Conservation (phyloP, 495 filamentous ascomycete genomes). For the Platismatia glauca region DNA sequence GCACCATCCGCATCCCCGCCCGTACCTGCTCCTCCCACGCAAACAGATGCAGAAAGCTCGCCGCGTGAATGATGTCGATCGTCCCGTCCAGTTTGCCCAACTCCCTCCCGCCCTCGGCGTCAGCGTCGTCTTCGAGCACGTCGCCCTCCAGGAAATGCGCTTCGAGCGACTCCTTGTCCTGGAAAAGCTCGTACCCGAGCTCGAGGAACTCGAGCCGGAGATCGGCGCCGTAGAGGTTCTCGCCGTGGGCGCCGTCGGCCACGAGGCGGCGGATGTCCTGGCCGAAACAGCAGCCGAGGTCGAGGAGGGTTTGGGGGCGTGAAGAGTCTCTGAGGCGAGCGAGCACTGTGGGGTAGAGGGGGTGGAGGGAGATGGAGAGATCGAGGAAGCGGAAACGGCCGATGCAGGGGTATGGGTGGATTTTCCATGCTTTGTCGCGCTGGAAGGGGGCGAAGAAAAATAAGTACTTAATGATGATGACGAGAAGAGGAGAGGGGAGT, state of each 20-base stretch:
- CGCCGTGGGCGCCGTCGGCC: neutral
- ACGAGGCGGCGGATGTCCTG: neutral
- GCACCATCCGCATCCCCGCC: neutral
- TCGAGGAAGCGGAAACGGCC: neutral
- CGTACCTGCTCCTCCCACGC: neutral
- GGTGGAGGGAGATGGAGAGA: neutral
- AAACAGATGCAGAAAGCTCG: neutral
- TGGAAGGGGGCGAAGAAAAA: neutral
- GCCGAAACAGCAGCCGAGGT: slow-evolving; percentile 1
- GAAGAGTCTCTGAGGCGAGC: neutral
- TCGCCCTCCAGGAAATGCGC: neutral
- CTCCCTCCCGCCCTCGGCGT: neutral
- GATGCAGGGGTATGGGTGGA: neutral
- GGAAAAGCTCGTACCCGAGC: neutral
- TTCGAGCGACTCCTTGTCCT: neutral
- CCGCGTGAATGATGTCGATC: neutral
- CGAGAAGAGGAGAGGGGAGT: neutral
- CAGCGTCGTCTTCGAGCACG: neutral
- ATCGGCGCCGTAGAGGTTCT: neutral
- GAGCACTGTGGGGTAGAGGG: neutral
- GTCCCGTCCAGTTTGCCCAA: neutral
- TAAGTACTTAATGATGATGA: neutral
- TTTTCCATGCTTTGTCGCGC: neutral
- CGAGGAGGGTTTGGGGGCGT: neutral
- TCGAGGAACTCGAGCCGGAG: neutral